Conservation (phyloP, 805 yeast species). For the Hanseniaspora meyeri region DNA sequence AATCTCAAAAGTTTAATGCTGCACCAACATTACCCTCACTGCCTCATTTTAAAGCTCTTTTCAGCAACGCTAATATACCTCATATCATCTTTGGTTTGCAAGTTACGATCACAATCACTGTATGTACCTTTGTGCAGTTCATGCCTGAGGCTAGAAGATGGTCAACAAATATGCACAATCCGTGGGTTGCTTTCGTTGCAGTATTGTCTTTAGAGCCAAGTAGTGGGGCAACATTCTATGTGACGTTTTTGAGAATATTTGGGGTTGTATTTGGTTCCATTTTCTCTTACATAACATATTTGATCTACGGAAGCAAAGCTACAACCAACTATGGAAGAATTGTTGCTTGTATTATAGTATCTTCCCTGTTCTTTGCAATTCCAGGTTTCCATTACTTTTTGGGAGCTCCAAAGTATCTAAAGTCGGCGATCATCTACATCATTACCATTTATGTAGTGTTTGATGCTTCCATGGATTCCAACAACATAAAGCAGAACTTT, state of each 20-base stretch:
- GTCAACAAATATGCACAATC: conserved; percentile 37
- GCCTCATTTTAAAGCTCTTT: conserved; percentile 1
- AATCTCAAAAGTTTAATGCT: conserved; percentile 24
- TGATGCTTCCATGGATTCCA: conserved; percentile 33
- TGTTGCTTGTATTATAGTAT: conserved; percentile 32
- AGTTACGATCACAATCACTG: conserved; percentile 34
- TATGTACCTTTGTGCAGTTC: conserved; percentile 42
- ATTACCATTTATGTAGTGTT: conserved; percentile 38
- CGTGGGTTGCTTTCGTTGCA: conserved; percentile 46
- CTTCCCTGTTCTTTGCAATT: conserved; percentile 20
- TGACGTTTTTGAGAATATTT: conserved; percentile 35
- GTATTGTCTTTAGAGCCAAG: conserved; percentile 39
- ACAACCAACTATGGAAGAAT: conserved; percentile 33
- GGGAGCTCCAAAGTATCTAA: conserved; percentile 35
- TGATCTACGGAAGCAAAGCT: conserved; percentile 31
- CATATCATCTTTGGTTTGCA: conserved; percentile 39
- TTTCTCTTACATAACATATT: conserved; percentile 39
- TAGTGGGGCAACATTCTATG: conserved; percentile 39
- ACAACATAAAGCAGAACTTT: conserved; percentile 34
- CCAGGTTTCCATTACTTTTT: conserved; percentile 37
- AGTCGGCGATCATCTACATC: conserved; percentile 39
- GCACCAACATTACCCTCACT: conserved; percentile 4
- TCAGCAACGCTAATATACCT: conserved; percentile 16
- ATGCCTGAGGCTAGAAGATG: conserved; percentile 36
- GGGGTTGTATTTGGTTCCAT: conserved; percentile 39